phyloP scores from a whole-genome alignment of 2,329 filamentous ascomycete species.

The Didymosphaeria variabile region DNA sequence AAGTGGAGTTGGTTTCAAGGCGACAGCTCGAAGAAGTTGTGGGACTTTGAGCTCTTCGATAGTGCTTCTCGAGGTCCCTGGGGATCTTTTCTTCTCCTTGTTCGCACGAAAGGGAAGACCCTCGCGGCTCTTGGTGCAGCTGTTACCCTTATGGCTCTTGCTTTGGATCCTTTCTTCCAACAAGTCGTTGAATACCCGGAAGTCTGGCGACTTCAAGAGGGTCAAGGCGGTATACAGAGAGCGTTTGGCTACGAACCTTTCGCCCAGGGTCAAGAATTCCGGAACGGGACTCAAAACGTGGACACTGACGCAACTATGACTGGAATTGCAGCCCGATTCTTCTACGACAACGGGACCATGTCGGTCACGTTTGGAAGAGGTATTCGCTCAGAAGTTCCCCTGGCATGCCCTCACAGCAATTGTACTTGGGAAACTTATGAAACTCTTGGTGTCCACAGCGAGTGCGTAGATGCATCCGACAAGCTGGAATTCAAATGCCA shows the following conservation, averaged over 20 bases:
- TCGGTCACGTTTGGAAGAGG: conserved; percentile 20
- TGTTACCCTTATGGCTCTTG: conserved; percentile 29
- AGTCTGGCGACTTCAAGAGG: conserved; percentile 16
- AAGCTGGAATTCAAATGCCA: conserved; percentile 16
- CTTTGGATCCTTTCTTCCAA: conserved; percentile 32
- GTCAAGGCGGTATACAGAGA: conserved; percentile 13
- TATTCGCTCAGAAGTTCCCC: conserved; percentile 15
- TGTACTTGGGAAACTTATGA: conserved; percentile 19
- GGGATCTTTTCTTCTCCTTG: conserved; percentile 23
- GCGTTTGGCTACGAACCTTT: conserved; percentile 12
- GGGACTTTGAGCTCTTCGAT: conserved; percentile 38
- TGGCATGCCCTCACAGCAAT: conserved; percentile 15
- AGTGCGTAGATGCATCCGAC: conserved; percentile 9
- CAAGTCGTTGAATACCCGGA: conserved; percentile 30
- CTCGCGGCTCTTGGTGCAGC: conserved; percentile 31
- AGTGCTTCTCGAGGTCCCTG: conserved; percentile 28
- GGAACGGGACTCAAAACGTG: not conserved
- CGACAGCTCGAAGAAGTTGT: conserved; percentile 18
- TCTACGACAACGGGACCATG: conserved; percentile 19
- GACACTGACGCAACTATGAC: not conserved
- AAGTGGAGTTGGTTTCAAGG: conserved; percentile 32
- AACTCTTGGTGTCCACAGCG: conserved; percentile 12
- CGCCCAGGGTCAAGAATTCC: not conserved
- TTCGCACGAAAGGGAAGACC: conserved; percentile 23
- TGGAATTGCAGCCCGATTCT: not conserved